Base-by-base conservation (phyloP, 495 filamentous ascomycete genomes). In the Geopyxis carbonaria region DNA sequence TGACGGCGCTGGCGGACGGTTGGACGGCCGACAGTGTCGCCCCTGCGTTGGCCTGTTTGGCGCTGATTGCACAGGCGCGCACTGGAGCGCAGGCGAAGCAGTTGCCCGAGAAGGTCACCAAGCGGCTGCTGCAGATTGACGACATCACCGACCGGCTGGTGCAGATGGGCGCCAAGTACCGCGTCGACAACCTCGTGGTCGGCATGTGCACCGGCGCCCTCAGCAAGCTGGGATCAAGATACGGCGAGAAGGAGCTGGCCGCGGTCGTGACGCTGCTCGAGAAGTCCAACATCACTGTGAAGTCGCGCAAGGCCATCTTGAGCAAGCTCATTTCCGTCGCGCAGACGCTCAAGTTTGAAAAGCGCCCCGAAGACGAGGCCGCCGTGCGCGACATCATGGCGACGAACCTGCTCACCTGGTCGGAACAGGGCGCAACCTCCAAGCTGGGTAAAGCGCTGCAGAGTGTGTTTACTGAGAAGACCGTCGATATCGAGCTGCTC, bases 1-100 rank as follows among this genome's bases (percentile, higher is more conserved):
- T 95, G 86, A 77, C 86, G 46, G 78, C 80, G 31, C 66, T 94
- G 15, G 76, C 76, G 8, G 61, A 59, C 16, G 77, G 78, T 5
- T 92, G 79, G 78, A 75, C 70, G 1, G 50, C 61, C 18, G 80
- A 81, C 31, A 86, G 78, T 0, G 48, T 71, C 2, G 66, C 70
- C 11, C 69, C 79, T 2, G 82, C 79, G n/a, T 62, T 95, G 14
- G 70, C 83, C 16, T 91, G 82, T 48, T 56, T 94, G 14, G 72
- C 78, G 21, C 70, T 91, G 22, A 57, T 95, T 19, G 76, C 84
- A 1, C 75, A 93, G 47, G 70, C 80, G 46, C 65, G 74, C 45
- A 43, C 44, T 25, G 69, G 67, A 3, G 65, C 64, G 15, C 81
- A 75, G 56, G 68, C 56, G 6, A 34, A 51, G 0, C 46, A 42